Base-by-base conservation (phyloP, 1,284 basidiomycete genomes). In the Trichosporon sp. region DNA sequence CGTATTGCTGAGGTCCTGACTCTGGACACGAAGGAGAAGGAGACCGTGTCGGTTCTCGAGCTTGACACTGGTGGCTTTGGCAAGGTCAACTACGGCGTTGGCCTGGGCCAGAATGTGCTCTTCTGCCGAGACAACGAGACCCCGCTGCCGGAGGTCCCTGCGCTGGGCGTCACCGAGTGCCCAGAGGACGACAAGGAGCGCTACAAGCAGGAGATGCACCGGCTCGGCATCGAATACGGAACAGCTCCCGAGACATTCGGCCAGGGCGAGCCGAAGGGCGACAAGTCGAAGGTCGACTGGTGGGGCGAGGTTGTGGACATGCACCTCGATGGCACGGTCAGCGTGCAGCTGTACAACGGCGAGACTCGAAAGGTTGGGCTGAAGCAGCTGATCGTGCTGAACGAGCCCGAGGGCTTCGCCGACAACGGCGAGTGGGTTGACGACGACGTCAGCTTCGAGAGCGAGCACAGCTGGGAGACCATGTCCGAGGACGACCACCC, bases 91-190 rank as follows among this genome's bases (percentile, higher is more conserved):
- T 88, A 91, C 64, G 92, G 92, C 38, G 89, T 95, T 29, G 87
- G 89, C 62, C 87, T 91, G 25, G 92, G 93, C 12, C 92, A 95
- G 76, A 88, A 89, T 70, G 92, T 97, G 18, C 89, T 98, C 73
- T 86, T 95, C 67, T 77, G 78, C 47, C 62, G 69, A 1, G 69
- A 79, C 66, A 82, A 81, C 63, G 76, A 72, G 13, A 70, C 75
- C 5, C 56, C 71, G 0, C 47, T 70, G 1, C 81, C 81, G 5
- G 75, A 78, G 38, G 79, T 83, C 0, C 78, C 80, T 3, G 42
- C 72, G 1, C 73, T 83, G 1, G 81, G 81, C 8, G 74, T 75
- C 58, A 69, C 73, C 62, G 73, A 77, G 56, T 68, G 76, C 35
- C 71, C 72, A 8, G 69, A 77, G 42, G 74, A 75, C 58, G 69